These are phyloP conservation scores for Dothideomycetidae sp. DNA, from an alignment of 2,329 filamentous ascomycete species.

Conservation along the genomic window DNA sequence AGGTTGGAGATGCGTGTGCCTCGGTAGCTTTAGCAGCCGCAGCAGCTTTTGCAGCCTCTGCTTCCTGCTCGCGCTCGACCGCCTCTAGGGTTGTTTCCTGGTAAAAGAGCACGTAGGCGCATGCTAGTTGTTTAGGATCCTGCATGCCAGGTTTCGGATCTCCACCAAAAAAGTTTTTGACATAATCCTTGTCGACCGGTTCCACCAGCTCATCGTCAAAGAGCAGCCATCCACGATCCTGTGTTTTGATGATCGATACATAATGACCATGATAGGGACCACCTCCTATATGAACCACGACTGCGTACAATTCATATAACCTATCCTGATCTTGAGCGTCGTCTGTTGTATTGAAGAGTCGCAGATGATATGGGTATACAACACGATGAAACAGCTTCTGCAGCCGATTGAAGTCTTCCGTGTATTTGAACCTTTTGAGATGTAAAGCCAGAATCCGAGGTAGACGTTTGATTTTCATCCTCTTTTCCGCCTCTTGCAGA, in stretches of 20 bases:
- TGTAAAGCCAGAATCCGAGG: slow-evolving; percentile 86
- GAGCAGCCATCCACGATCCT: slow-evolving; percentile 86
- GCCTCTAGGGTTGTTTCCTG: slow-evolving; percentile 69
- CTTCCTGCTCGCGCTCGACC: slow-evolving; percentile 65
- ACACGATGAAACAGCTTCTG: slow-evolving; percentile 96
- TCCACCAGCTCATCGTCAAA: slow-evolving; percentile 99
- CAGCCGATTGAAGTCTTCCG: slow-evolving; percentile 80
- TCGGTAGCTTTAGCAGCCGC: slow-evolving; percentile 32
- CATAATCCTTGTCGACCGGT: slow-evolving; percentile 90
- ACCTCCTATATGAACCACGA: slow-evolving; percentile 92
- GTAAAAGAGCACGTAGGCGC: slow-evolving; percentile 94
- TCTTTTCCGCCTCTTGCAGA: slow-evolving; percentile 91
- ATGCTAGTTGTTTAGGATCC: slow-evolving; percentile 55
- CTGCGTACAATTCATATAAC: slow-evolving; percentile 89
- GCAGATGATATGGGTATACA: slow-evolving; percentile 90
- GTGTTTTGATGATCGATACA: slow-evolving; percentile 92
- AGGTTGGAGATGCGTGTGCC: slow-evolving; percentile 24
- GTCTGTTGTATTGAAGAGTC: slow-evolving; percentile 94
- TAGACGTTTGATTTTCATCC: slow-evolving; percentile 96
- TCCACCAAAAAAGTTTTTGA: slow-evolving; percentile 93
- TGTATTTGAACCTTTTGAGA: slow-evolving; percentile 96
- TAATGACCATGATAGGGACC: slow-evolving; percentile 97
- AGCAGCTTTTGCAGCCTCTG: slow-evolving; percentile 45
- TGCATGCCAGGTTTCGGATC: slow-evolving; percentile 34
- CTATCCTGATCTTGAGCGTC: slow-evolving; percentile 88